Evolutionary conservation across 2,329 filamentous ascomycete genomes (phyloP).

Genomic region (Trichoderma sp.): DNA sequence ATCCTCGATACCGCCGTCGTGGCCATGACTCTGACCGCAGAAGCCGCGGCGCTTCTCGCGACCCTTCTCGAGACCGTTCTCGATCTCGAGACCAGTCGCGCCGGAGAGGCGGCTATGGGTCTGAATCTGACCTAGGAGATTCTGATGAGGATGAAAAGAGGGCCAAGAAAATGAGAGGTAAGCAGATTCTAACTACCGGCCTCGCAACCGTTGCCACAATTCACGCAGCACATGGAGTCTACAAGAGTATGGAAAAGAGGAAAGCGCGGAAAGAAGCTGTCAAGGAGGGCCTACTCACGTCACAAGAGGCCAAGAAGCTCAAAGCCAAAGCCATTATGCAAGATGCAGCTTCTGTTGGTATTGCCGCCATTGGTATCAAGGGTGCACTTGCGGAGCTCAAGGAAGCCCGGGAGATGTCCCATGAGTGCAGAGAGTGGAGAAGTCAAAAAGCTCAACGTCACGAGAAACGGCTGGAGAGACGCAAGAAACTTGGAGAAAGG

Average conservation of each 20-base stretch:
- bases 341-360: slow-evolving; percentile 60
- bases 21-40: slow-evolving; percentile 51
- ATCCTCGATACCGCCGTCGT: slow-evolving; percentile 45
- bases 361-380: slow-evolving; percentile 60
- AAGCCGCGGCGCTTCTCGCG: slow-evolving; percentile 44
- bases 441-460: slow-evolving; percentile 53
- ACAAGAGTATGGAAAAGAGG: slow-evolving; percentile 60
- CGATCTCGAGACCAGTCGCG: slow-evolving; percentile 28
- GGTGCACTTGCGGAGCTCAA: slow-evolving; percentile 59
- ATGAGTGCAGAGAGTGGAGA: slow-evolving; percentile 53
- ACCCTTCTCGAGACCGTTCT: slow-evolving; percentile 33
- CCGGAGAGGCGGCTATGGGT: slow-evolving; percentile 48
- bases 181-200: slow-evolving; percentile 59
- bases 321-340: slow-evolving; percentile 59
- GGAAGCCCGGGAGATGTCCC: slow-evolving; percentile 52
- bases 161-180: slow-evolving; percentile 61
- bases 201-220: slow-evolving; percentile 61
- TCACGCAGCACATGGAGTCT: slow-evolving; percentile 61
- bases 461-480: slow-evolving; percentile 47
- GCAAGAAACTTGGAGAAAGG: slow-evolving; percentile 35
- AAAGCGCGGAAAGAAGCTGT: slow-evolving; percentile 56
- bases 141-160: slow-evolving; percentile 59
- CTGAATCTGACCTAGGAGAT: slow-evolving; percentile 58
- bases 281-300: slow-evolving; percentile 53
- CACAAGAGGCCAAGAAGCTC: slow-evolving; percentile 56